Evolutionary conservation across 371 early-diverging fungal species (phyloP), one percentile per base, ranked within the genome.

Genomic region (Rhizomucor miehei): DNA sequence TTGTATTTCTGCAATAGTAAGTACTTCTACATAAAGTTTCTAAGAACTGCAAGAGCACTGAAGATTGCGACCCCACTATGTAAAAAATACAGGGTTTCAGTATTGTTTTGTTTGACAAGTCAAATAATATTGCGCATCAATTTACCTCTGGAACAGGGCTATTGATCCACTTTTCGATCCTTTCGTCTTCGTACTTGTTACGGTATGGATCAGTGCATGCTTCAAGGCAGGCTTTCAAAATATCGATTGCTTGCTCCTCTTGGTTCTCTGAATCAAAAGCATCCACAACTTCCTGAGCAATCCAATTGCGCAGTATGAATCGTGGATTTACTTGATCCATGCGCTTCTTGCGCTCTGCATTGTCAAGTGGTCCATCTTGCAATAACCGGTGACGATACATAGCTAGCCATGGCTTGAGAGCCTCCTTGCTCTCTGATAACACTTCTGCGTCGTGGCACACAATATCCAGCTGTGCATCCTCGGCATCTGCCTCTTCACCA

Each of bases 271-370:
- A 29, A 29, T 29, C 29, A 58, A 77, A 63, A 23, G 74, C 68
- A 60, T 59, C 69, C 29, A 88, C 85, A 3, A 87, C 82, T 48
- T 77, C 77, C 52, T 89, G 82, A 0, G 86, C 83, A 23, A 89
- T 82, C 81, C 88, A 89, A 57, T 90, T 89, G 24, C 88, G 77
- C 49, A 90, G 64, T 4, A 89, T 75, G 64, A 86, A 88, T 6
- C 80, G 76, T 9, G 90, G 91, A 57, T 90, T 90, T 35, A 74
- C 71, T 14, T 57, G 56, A 52, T 82, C 67, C 89, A 90, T 88
- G 10, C 62, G 56, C 13, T 51, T 46, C n/a, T 65, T 70, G 12
- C 83, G 72, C 6, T 34, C 59, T 21, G 44, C 54, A 39, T 63
- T 58, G 2, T 69, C 61, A 12, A 39, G 34, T 3, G 41, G 46